Conservation (phyloP, 2,329 filamentous ascomycete species). For the Diaporthe sp. region DNA sequence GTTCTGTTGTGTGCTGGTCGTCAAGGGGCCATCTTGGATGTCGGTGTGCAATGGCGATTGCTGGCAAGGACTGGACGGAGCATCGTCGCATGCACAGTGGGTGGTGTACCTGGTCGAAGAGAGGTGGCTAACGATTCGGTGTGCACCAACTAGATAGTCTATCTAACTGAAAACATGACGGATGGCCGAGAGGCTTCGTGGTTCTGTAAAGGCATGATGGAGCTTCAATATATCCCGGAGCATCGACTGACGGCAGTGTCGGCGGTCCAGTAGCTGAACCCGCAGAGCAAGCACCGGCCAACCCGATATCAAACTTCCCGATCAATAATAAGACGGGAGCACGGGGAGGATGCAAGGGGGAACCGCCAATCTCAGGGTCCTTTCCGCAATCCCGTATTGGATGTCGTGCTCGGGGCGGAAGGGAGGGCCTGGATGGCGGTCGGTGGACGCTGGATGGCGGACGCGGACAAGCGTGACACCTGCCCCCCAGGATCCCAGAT, state of each 20-base stretch:
- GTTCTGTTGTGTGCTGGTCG: neutral
- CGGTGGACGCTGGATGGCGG: constrained; percentile 9
- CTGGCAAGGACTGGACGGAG: constrained; percentile 1
- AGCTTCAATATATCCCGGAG: constrained; percentile 22
- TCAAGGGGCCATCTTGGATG: constrained; percentile 9
- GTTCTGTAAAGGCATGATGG: neutral
- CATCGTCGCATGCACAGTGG: constrained; percentile 15
- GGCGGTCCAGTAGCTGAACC: neutral
- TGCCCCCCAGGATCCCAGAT: constrained; percentile 11
- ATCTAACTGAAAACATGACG: neutral
- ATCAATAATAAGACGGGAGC: constrained; percentile 4
- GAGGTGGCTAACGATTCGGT: neutral
- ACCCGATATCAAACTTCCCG: constrained; percentile 12
- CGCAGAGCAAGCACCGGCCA: constrained; percentile 4
- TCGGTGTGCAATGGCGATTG: constrained; percentile 12
- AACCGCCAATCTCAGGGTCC: constrained; percentile 19
- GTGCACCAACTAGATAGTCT: constrained; percentile 1
- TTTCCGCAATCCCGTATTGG: constrained; percentile 32
- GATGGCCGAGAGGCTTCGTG: neutral
- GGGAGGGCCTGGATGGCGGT: constrained; percentile 20
- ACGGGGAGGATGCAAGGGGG: constrained; percentile 23
- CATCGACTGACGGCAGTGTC: constrained; percentile 2
- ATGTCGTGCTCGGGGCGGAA: constrained; percentile 30
- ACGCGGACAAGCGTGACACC: neutral
- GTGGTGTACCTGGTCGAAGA: neutral